phyloP scores from a whole-genome alignment of 2,329 filamentous ascomycete genomes.

The Gnomoniopsis smithogilvyi region DNA sequence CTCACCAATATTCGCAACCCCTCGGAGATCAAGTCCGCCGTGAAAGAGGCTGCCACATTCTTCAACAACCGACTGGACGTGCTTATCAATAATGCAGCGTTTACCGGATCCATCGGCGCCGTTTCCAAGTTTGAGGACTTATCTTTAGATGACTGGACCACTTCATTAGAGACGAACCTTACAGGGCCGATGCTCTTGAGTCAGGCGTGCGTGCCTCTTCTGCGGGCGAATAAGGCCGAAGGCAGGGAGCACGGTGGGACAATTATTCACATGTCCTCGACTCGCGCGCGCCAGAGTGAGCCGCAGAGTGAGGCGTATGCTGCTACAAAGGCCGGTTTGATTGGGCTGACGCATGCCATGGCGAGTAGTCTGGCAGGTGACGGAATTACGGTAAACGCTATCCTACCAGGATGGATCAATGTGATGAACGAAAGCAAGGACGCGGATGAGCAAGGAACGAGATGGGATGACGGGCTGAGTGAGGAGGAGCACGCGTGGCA shows the following conservation, averaged over 20 bases:
- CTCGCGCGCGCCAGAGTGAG: constrained; percentile 46
- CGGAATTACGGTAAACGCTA: constrained; percentile 44
- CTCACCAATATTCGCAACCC: constrained; percentile 31
- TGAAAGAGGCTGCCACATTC: constrained; percentile 26
- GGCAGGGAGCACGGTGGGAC: constrained; percentile 21
- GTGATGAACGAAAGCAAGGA: constrained; percentile 34
- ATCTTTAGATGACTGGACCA: constrained; percentile 35
- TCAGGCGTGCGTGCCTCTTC: constrained; percentile 26
- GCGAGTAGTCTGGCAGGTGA: constrained; percentile 40
- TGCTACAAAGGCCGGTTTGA: constrained; percentile 45
- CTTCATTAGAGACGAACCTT: constrained; percentile 34
- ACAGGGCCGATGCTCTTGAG: constrained; percentile 32
- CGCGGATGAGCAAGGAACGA: constrained; percentile 32
- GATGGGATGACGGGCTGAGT: constrained; percentile 44
- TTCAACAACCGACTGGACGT: constrained; percentile 35
- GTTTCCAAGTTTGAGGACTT: constrained; percentile 25
- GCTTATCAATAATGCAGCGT: constrained; percentile 40
- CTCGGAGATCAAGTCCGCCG: constrained; percentile 28
- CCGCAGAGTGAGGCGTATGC: constrained; percentile 47
- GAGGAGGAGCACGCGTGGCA: constrained; percentile 46
- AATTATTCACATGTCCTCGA: constrained; percentile 47
- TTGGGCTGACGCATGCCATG: constrained; percentile 47
- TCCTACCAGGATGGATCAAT: constrained; percentile 51
- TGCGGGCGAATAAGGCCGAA: constrained; percentile 13
- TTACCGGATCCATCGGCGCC: constrained; percentile 32